Evolutionary conservation across 2,329 filamentous ascomycete genomes (phyloP), one percentile per base, ranked within the genome.

Genomic region (Didymellaceae sp.): DNA sequence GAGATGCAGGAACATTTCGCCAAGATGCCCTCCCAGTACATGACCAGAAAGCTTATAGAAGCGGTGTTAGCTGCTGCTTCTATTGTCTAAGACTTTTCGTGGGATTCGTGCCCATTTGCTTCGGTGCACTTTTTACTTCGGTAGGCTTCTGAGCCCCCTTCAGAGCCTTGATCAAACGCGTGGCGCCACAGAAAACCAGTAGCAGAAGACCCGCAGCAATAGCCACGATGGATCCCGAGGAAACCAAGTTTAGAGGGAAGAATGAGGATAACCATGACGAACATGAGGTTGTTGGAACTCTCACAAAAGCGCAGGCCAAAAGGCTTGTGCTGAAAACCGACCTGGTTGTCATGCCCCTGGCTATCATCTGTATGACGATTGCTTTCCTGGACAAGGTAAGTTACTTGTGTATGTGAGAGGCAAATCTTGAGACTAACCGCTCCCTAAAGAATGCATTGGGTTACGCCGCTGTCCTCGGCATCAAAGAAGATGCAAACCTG

Each of bases 401-500:
- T 28, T 28, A 7, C n/a, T 28, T n/a, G n/a, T n/a, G n/a, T n/a
- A n/a, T n/a, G n/a, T n/a, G n/a, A n/a, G n/a, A n/a, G n/a, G n/a
- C n/a, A n/a, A n/a, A n/a, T n/a, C n/a, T n/a, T n/a, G n/a, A n/a
- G n/a, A n/a, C n/a, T n/a, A 4, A 24, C 5, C 6, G 11, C 20
- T 17, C 13, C 4, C 10, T 8, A 11, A 16, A 44, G 41, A 44
- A 34, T 22, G 30, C 30, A 18, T 34, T 44, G 14, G 41, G 30
- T 24, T 44, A 44, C 13, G 31, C 41, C n/a, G 32, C 41, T 10
- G 21, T 35, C 9, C 21, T 44, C 9, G 41, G 41, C 8, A 44
- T 44, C 16, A 35, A 33, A 17, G 30, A 44, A 34, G 41, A 44
- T 28, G 21, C 32, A 16, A 20, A 44, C 14, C 28, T 44, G 18